Evolutionary conservation across 129 eudicot genomes (phyloP).

Genomic region (Arctium minus): DNA sequence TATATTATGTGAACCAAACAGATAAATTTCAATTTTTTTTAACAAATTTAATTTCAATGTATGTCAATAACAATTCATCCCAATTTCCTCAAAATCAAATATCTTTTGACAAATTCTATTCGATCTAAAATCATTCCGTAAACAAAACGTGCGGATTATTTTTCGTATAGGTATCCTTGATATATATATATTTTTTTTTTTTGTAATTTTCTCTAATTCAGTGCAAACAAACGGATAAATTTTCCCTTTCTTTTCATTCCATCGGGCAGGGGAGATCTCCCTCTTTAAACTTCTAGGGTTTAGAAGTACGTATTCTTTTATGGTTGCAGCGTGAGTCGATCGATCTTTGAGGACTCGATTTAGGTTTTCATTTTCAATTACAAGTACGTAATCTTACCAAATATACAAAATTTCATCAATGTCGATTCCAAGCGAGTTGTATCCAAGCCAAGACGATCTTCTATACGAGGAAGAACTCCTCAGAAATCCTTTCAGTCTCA

Average conservation of each 20-base stretch:
- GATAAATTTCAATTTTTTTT: no score
- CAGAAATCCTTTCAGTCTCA: constrained; percentile 71
- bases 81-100: no score
- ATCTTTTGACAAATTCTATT: no score
- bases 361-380: background rate
- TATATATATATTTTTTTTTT: no score
- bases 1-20: no score
- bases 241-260: background rate
- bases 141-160: no score
- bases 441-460: constrained; percentile 68
- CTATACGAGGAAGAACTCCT: constrained; percentile 78
- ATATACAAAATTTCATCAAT: background rate
- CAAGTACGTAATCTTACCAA: background rate
- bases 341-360: constrained; percentile 4
- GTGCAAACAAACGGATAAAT: background rate
- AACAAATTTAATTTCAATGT: no score
- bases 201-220: background rate
- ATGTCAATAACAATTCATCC: no score
- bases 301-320: background rate
- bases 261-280: background rate
- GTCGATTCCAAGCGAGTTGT: constrained; percentile 50
- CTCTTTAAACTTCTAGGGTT: background rate
- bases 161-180: no score
- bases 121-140: no score
- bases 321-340: background rate